Base-by-base conservation (phyloP, 169 alveolate species). In the Amoebophrya sp. region DNA sequence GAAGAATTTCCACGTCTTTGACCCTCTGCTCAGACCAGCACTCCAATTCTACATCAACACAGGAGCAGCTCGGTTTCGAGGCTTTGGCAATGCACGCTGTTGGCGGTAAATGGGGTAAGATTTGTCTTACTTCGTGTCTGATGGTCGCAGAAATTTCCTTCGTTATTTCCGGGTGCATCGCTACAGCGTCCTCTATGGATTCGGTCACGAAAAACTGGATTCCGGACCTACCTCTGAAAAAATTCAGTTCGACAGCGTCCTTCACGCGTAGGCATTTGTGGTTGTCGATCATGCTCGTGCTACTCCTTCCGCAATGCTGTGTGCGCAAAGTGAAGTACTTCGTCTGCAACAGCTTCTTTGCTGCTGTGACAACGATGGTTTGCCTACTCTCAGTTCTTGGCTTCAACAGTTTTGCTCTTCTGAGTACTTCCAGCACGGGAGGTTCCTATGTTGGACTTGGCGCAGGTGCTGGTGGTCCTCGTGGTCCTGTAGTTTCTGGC, bases 321-420 rank as follows among this genome's bases (percentile, higher is more conserved):
- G 83, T 65, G 83, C 83, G 83, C 39, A 65, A 65, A 65, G n/a
- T 65, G 38, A 65, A 65, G 26, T 65, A 12, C 33, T 65, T 65
- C 83, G 83, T 65, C 36, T 65, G 1, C 83, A 65, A 65, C 83
- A 65, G 83, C n/a, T 65, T 65, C 83, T 1, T 65, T 36, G 83
- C 39, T 6, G 83, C 83, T 29, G 2, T 65, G 83, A 26, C 33
- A 36, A 65, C 83, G 36, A 29, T 65, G 83, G 18, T 1, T 6
- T 65, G 83, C 83, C n/a, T 65, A 36, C n/a, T 65, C 83, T 65
- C 18, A 29, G 83, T 65, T 6, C 26, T 65, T 29, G 83, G 83
- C 39, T 65, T 18, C 83, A 65, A 65, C 83, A 12, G 38, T 10
- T 12, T 65, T n/a, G n/a, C n/a, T n/a, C n/a, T n/a, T n/a, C n/a